Conservation (phyloP, 768 basidiomycete genomes). For the Hygrocybe punicea region DNA sequence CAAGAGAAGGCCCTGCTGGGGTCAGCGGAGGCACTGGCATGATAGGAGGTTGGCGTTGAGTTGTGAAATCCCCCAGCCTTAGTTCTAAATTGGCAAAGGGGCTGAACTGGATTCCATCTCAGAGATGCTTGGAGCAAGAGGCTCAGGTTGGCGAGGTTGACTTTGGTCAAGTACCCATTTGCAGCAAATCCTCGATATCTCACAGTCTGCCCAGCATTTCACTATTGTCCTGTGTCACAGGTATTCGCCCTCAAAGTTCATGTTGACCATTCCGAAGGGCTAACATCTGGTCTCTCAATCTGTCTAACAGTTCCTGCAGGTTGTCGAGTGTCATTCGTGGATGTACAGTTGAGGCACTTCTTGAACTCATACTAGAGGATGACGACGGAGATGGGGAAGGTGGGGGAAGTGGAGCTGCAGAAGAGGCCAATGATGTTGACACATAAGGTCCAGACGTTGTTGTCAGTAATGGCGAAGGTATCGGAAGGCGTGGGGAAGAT, state of each 20-base stretch:
- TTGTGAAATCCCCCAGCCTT: constrained; percentile 17
- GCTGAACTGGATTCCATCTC: constrained; percentile 12
- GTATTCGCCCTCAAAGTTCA: constrained; percentile 49
- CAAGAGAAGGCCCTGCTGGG: constrained; percentile 51
- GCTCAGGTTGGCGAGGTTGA: constrained; percentile 23
- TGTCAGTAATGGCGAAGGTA: constrained; percentile 16
- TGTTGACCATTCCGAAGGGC: no score
- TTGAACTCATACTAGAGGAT: constrained; percentile 11
- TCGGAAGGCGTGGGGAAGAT: constrained; percentile 1
- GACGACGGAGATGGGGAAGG: constrained; percentile 37
- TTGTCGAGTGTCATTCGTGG: constrained; percentile 36
- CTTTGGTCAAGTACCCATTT: constrained; percentile 37
- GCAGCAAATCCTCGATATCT: constrained; percentile 48
- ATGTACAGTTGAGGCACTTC: constrained; percentile 30
- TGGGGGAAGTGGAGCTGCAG: constrained; percentile 32
- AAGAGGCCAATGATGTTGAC: constrained; percentile 7
- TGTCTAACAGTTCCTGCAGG: constrained; percentile 52
- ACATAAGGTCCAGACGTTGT: constrained; percentile 7
- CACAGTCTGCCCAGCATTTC: constrained; percentile 41
- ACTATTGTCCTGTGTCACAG: constrained; percentile 38
- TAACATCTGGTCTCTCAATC: constrained; percentile 55
- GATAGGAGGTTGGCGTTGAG: neutral
- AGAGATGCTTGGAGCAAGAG: constrained; percentile 19
- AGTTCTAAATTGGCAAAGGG: constrained; percentile 18
- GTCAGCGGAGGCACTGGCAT: constrained; percentile 43